A percentile compares a stretch with the other conserved stretches of the same genome.
These are phyloP conservation scores for Linum tenue DNA, from an alignment of 345 rosid genomes.

Conservation along the genomic window DNA sequence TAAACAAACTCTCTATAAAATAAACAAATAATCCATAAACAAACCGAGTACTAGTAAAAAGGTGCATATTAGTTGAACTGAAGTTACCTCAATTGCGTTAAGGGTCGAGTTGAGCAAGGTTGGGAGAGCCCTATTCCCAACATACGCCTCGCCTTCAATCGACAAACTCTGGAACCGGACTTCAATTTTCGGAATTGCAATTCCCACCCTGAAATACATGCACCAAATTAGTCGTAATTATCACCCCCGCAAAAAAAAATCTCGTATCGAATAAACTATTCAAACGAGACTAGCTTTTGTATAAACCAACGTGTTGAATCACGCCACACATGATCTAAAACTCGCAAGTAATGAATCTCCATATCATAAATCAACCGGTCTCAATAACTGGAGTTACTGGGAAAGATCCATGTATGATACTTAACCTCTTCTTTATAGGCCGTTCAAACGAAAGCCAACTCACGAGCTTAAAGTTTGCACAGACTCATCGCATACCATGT, in stretches of 20 bases:
- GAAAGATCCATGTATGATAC: too few relatives aligned
- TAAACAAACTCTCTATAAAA: too few relatives aligned
- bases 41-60: not conserved
- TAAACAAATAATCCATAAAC: not conserved
- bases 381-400: too few relatives aligned
- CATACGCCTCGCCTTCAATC: slow-evolving; percentile 46
- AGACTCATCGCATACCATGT: not conserved
- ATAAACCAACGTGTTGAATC: not conserved
- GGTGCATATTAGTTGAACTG: not conserved
- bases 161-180: slow-evolving; percentile 37
- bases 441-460: too few relatives aligned
- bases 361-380: too few relatives aligned
- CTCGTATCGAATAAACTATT: too few relatives aligned
- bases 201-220: slow-evolving; percentile 33
- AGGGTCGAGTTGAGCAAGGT: slow-evolving; percentile 34
- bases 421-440: too few relatives aligned
- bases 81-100: slow-evolving; percentile 34
- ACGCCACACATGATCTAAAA: too few relatives aligned
- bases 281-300: not conserved
- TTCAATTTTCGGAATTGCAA: slow-evolving; percentile 43
- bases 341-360: too few relatives aligned
- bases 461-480: not conserved
- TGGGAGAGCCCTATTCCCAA: slow-evolving; percentile 50
- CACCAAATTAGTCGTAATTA: not conserved
- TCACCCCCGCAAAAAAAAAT: not conserved